phyloP scores from a whole-genome alignment of 805 yeast genomes.

The Candida gorgasii region DNA sequence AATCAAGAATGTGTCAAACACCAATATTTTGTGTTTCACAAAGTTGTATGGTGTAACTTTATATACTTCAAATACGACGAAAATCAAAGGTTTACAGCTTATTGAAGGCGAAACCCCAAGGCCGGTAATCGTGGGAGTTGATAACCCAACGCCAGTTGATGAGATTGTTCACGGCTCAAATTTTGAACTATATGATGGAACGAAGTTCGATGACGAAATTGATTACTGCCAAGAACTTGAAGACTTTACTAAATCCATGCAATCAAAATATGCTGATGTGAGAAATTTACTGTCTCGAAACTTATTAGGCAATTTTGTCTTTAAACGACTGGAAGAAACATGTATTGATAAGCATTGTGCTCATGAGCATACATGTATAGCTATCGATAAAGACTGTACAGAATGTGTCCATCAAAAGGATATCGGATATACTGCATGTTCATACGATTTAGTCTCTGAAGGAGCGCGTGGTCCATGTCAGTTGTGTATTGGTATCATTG shows the following conservation, averaged over 20 bases:
- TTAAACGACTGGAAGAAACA: conserved; percentile 3
- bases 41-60: conserved; percentile 3
- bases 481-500: conserved; percentile 1
- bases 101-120: conserved; percentile 4
- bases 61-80: conserved; percentile 1
- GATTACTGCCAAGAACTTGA: conserved; percentile 4
- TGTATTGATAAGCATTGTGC: conserved; percentile 1
- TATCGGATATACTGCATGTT: not conserved
- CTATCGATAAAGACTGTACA: not conserved
- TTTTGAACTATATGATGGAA: conserved; percentile 1
- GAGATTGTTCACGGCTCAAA: conserved; percentile 1
- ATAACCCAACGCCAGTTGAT: conserved; percentile 2
- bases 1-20: conserved; percentile 1
- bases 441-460: not conserved
- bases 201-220: conserved; percentile 2
- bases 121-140: conserved; percentile 1
- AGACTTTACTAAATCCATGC: conserved; percentile 2
- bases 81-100: conserved; percentile 4
- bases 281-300: conserved; percentile 3
- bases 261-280: not conserved
- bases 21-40: conserved; percentile 1
- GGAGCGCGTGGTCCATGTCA: conserved; percentile 2
- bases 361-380: conserved; percentile 3
- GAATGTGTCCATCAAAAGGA: not conserved
- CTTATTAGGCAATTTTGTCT: conserved; percentile 1